These are phyloP conservation scores for Erigeron canadensis DNA, from an alignment of 129 eudicot species.

Conservation along the genomic window DNA sequence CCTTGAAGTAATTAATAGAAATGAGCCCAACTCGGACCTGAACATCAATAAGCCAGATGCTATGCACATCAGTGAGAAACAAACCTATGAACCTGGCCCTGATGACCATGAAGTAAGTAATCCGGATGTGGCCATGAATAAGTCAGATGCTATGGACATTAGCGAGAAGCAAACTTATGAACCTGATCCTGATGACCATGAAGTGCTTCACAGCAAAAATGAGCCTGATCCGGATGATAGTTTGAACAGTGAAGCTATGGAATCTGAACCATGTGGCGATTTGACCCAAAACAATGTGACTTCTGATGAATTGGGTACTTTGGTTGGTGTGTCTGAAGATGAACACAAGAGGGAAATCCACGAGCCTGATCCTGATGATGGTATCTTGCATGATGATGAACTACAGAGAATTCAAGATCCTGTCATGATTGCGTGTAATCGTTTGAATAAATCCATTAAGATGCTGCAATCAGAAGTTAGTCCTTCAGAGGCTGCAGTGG, in stretches of 20 bases:
- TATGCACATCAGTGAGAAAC: background rate
- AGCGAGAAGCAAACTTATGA: constrained; percentile 22
- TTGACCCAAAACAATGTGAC: constrained; percentile 7
- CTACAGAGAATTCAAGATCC: constrained; percentile 85
- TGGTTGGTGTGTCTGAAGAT: constrained; percentile 27
- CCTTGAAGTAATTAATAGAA: constrained; percentile 1
- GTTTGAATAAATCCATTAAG: constrained; percentile 61
- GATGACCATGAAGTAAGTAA: constrained; percentile 29
- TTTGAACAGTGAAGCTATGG: constrained; percentile 28
- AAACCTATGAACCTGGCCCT: constrained; percentile 31
- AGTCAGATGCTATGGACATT: constrained; percentile 20
- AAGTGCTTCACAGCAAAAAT: background rate
- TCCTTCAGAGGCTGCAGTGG: constrained; percentile 44
- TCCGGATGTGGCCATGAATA: constrained; percentile 10
- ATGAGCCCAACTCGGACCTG: constrained; percentile 35
- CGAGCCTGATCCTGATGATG: constrained; percentile 63
- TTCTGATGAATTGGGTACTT: constrained; percentile 31
- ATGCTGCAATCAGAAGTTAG: constrained; percentile 59
- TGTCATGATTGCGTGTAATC: constrained; percentile 51
- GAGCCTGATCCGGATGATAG: constrained; percentile 49
- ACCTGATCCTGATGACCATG: constrained; percentile 35
- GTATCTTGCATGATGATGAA: constrained; percentile 39
- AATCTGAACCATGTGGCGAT: constrained; percentile 35
- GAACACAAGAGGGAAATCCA: constrained; percentile 18
- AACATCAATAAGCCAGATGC: background rate